phyloP scores from a whole-genome alignment of 2,329 filamentous ascomycete species.

The Aspergillus cejpii region DNA sequence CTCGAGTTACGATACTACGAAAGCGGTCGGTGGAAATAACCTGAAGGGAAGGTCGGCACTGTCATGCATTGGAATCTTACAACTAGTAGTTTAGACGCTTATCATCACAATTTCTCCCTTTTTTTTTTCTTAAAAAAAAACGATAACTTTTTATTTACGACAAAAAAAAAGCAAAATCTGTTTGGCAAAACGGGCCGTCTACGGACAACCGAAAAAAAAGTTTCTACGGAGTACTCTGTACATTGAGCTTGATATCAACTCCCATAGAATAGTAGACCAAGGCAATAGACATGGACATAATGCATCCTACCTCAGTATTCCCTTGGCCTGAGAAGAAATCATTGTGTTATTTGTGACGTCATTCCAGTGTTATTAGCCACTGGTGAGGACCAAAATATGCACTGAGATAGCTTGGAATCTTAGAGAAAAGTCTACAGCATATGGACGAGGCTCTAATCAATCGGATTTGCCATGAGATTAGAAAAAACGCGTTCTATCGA shows the following conservation, averaged over 20 bases:
- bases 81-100: conserved; percentile 26
- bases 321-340: too few relatives aligned
- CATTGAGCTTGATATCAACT: not conserved
- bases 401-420: too few relatives aligned
- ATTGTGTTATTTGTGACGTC: too few relatives aligned
- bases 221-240: conserved; percentile 4
- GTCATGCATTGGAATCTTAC: conserved; percentile 31
- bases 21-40: conserved; percentile 28
- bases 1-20: conserved; percentile 35
- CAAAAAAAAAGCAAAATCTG: not conserved
- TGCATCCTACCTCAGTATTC: too few relatives aligned
- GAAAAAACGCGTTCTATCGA: too few relatives aligned
- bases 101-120: conserved; percentile 24
- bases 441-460: too few relatives aligned
- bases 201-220: conserved; percentile 7
- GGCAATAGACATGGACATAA: too few relatives aligned
- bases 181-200: not conserved
- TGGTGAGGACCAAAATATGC: too few relatives aligned
- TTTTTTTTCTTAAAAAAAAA: conserved; percentile 16
- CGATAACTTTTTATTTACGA: conserved; percentile 18
- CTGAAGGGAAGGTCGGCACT: conserved; percentile 30
- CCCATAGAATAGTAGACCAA: not conserved
- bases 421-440: too few relatives aligned
- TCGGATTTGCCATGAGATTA: too few relatives aligned
- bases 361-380: too few relatives aligned